A percentile compares a stretch with the other conserved stretches of the same genome.
phyloP scores from a whole-genome alignment of 2,329 filamentous ascomycete species.

The Podosphaera aphanis region DNA sequence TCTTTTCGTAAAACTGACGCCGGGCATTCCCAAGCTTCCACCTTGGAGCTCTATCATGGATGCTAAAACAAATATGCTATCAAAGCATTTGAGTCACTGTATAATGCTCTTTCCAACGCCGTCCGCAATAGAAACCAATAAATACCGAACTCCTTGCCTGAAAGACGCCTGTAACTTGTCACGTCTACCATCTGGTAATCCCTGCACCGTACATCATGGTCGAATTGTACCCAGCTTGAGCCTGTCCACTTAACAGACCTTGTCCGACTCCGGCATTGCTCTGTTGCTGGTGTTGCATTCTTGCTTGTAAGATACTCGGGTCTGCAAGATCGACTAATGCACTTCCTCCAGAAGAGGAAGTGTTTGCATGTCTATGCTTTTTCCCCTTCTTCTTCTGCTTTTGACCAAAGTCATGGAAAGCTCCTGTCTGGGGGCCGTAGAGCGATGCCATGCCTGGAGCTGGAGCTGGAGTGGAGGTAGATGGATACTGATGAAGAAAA shows the following conservation, averaged over 20 bases:
- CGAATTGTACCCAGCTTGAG: slow-evolving; percentile 86
- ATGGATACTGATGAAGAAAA: slow-evolving; percentile 68
- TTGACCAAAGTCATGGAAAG: slow-evolving; percentile 74
- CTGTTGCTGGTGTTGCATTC: slow-evolving; percentile 74
- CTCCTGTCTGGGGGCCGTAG: slow-evolving; percentile 67
- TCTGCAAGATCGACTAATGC: slow-evolving; percentile 99
- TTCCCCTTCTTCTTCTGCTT: slow-evolving; percentile 99
- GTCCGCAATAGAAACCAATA: slow-evolving; percentile 15
- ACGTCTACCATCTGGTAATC: slow-evolving; percentile 42
- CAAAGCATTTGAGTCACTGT: slow-evolving; percentile 14
- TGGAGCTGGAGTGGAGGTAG: slow-evolving; percentile 65
- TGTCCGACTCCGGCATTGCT: slow-evolving; percentile 67
- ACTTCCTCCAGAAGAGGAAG: slow-evolving; percentile 98
- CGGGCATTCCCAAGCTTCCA: slow-evolving; percentile 16
- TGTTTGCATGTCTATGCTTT: slow-evolving; percentile 99
- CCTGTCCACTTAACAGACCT: slow-evolving; percentile 70
- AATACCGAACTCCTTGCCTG: slow-evolving; percentile 10
- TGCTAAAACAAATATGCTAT: slow-evolving; percentile 22
- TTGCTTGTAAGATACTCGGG: slow-evolving; percentile 97
- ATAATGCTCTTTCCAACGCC: slow-evolving; percentile 13
- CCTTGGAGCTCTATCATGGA: slow-evolving; percentile 20
- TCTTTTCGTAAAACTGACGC: slow-evolving; percentile 14
- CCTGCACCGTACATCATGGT: slow-evolving; percentile 59
- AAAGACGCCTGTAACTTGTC: slow-evolving; percentile 9
- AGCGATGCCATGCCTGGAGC: slow-evolving; percentile 76